A percentile compares a stretch with the other conserved stretches of the same genome.
phyloP scores from a whole-genome alignment of 208 protist genomes.

The Tritrichomonas musculus region DNA sequence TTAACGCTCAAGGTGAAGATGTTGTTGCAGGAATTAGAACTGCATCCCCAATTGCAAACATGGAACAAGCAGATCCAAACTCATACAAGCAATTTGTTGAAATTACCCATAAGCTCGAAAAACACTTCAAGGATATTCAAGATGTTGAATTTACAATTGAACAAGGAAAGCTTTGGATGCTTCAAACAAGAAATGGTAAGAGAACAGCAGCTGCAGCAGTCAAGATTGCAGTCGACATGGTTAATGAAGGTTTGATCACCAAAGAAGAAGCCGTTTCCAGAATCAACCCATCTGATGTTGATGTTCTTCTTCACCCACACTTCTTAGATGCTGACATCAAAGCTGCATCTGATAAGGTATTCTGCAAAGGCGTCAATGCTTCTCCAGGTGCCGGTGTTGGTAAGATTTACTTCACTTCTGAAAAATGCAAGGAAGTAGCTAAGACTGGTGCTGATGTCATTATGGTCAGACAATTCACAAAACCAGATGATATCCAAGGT shows the following conservation, averaged over 20 bases:
- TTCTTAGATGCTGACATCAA: background rate
- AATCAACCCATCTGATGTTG: background rate
- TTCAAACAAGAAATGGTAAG: background rate
- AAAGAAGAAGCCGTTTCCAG: background rate
- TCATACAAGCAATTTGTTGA: background rate
- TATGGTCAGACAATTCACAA: background rate
- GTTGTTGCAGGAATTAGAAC: background rate
- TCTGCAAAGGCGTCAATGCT: background rate
- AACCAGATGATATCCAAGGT: background rate
- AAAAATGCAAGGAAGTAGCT: background rate
- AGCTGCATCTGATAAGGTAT: background rate
- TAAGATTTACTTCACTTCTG: background rate
- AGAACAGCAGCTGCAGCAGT: background rate
- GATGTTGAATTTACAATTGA: background rate
- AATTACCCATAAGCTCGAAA: background rate
- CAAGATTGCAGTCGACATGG: background rate
- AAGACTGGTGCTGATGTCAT: background rate
- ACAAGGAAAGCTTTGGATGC: constrained; percentile 7
- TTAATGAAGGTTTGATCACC: background rate
- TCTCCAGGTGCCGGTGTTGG: background rate
- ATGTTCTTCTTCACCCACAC: background rate
- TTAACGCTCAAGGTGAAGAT: background rate
- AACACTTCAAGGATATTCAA: background rate
- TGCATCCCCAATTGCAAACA: background rate
- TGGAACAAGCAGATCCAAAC: background rate